These are phyloP conservation scores for Filosporella fistucella DNA, from an alignment of 495 filamentous ascomycete species.

Conservation along the genomic window DNA sequence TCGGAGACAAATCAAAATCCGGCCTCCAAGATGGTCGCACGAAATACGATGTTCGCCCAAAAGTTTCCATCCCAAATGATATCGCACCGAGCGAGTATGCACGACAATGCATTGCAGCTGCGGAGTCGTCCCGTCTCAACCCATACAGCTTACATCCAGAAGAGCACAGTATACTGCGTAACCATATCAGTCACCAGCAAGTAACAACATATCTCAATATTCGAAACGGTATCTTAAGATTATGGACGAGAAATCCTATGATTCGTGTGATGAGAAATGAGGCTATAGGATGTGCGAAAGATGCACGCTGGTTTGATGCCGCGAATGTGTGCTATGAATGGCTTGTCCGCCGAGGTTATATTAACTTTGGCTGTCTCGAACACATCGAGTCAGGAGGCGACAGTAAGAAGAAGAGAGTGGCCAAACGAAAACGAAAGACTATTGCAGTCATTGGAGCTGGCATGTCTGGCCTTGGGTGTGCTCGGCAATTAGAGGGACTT, in stretches of 20 bases:
- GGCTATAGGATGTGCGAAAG: slow-evolving; percentile 87
- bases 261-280: slow-evolving; percentile 83
- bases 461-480: slow-evolving; percentile 87
- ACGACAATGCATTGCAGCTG: slow-evolving; percentile 80
- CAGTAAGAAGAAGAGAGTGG: slow-evolving; percentile 19
- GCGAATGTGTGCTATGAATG: slow-evolving; percentile 89
- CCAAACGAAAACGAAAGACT: slow-evolving; percentile 50
- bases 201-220: slow-evolving; percentile 98
- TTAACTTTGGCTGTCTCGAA: slow-evolving; percentile 87
- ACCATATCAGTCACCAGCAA: slow-evolving; percentile 80
- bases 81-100: slow-evolving; percentile 72
- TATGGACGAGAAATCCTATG: slow-evolving; percentile 89
- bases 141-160: slow-evolving; percentile 84
- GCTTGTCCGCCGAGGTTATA: slow-evolving; percentile 86
- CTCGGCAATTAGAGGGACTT: slow-evolving; percentile 82
- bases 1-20: slow-evolving; percentile 7
- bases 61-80: slow-evolving; percentile 76
- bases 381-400: slow-evolving; percentile 41
- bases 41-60: slow-evolving; percentile 57
- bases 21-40: slow-evolving; percentile 21
- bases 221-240: slow-evolving; percentile 85
- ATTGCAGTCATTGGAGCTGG: slow-evolving; percentile 92
- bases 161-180: slow-evolving; percentile 74
- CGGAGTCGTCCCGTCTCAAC: slow-evolving; percentile 83
- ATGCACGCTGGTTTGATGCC: slow-evolving; percentile 84